A percentile compares a stretch with the other conserved stretches of the same genome.
These are phyloP conservation scores for Pilatotrama ljubarskyi DNA, from an alignment of 768 basidiomycete species.

Conservation along the genomic window DNA sequence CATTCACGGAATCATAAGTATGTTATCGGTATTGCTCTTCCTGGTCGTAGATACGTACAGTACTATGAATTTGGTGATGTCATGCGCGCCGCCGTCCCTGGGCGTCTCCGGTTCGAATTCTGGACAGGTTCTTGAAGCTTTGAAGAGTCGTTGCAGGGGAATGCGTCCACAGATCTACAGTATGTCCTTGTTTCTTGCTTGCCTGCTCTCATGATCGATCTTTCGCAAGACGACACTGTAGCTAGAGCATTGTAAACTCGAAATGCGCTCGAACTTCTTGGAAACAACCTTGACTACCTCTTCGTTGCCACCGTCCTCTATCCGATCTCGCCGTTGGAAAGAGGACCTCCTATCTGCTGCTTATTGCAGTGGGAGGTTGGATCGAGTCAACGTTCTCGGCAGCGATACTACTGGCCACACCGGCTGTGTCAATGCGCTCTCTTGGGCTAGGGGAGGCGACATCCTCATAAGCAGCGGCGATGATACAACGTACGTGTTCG, in stretches of 20 bases:
- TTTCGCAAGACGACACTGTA: not conserved
- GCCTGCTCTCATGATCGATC: not conserved
- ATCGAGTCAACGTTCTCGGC: slow-evolving; percentile 77
- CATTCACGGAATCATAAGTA: slow-evolving; percentile 2
- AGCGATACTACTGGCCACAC: slow-evolving; percentile 58
- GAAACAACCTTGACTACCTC: not conserved
- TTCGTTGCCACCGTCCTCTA: not conserved
- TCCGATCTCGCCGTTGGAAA: slow-evolving; percentile 7
- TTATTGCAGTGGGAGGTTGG: slow-evolving; percentile 37
- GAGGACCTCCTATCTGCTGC: slow-evolving; percentile 20
- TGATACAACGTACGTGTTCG: slow-evolving; percentile 56
- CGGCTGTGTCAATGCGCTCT: slow-evolving; percentile 77
- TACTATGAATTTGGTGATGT: too few relatives aligned
- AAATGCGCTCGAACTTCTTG: not conserved
- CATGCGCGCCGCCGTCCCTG: not conserved
- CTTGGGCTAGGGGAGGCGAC: slow-evolving; percentile 69
- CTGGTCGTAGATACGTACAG: too few relatives aligned
- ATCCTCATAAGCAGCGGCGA: slow-evolving; percentile 71
- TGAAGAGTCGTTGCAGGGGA: not conserved
- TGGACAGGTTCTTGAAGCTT: slow-evolving; percentile 3
- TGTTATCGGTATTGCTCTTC: not conserved
- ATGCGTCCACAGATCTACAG: not conserved
- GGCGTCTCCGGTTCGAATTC: not conserved
- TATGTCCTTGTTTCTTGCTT: not conserved
- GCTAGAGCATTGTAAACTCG: not conserved